Base-by-base conservation (phyloP, 768 basidiomycete genomes). In the Amanita thiersii region DNA sequence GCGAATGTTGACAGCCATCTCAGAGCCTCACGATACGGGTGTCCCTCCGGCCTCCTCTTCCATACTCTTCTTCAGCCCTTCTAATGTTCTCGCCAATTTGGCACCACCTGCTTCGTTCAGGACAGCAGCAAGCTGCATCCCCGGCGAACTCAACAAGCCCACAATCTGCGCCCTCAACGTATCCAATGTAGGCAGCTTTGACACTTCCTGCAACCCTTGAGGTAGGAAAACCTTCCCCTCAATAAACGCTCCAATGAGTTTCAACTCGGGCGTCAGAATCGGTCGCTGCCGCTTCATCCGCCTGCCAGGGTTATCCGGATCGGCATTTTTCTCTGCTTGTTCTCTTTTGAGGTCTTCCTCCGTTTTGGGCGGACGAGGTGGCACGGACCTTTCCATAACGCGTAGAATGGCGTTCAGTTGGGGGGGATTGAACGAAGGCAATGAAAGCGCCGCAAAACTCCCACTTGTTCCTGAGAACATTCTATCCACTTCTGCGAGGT, bases 151-250 rank as follows among this genome's bases (percentile, higher is more conserved):
- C 46, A 97, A 57, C 61, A 96, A 47, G 5, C 91, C 92, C 10
- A 93, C 82, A 43, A 97, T 71, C 60, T 94, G 90, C 12, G 81
- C 81, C 39, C 84, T 64, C 46, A 96, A 59, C 2, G 77, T 80
- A 28, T 85, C 83, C 53, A 94, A 60, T 32, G 82, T 75, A 15
- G 91, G 92, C 39, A 94, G 61, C 51, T 78, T 76, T 23, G 81
- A 75, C 3, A 91, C 75, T 10, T 76, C 69, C 54, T 69, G 64
- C 41, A 91, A 63, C 4, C 71, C 70, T 7, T 69, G 60, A 14
- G 75, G 69, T 39, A 77, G 65, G 57, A 92, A 75, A 43, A 87
- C 66, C 46, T 72, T 66, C 25, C 80, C 80, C 53, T 93, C 91
- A 47, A 93, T 70, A 39, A 96, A 56, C 24, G 85, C 88, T 18